Evolutionary conservation across 495 filamentous ascomycete species (phyloP), one percentile per base, ranked within the genome.

Genomic region (Annulohypoxylon moriforme): DNA sequence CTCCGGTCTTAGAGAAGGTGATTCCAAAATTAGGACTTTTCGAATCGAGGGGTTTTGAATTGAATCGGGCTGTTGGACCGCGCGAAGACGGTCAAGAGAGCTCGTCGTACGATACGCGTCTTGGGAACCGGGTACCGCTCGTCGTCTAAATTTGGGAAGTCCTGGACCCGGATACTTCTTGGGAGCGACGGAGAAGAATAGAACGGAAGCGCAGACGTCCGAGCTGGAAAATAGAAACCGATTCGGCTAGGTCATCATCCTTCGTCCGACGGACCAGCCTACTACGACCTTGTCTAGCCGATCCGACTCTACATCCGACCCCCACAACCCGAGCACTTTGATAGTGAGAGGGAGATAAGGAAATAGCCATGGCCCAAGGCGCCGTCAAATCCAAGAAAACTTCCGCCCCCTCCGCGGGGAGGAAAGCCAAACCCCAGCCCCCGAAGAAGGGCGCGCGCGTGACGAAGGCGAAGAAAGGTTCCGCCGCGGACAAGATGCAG

Each of bases 291-390:
- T 38, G 18, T 11, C 40, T 16, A 47, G 20, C 40, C 58, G 53
- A 33, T 5, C 55, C 29, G 25, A 71, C 40, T n/a, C n/a, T n/a
- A n/a, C 13, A 16, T 40, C 24, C n/a, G 25, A 40, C 20, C 16
- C 42, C 31, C 25, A 27, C 40, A n/a, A 38, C 56, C 27, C 27
- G 14, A 36, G 10, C 53, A 33, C 11, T 44, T 58, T 47, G 25
- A 22, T 25, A 60, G 42, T 9, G 13, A 50, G 11, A 44, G 40
- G 40, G 7, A 44, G 14, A 44, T 36, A 1, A 40, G 13, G n/a
- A 44, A 44, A 44, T n/a, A 18, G 42, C 56, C 46, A 85, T 85
- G 84, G 83, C 81, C 14, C 84, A 85, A 79, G 84, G 84, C 72
- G 72, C 78, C 5, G 50, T 78, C 18, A 73, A 73, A 66, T 34